phyloP scores from a whole-genome alignment of 306 rosid genomes.

The Rosa multiflora region DNA sequence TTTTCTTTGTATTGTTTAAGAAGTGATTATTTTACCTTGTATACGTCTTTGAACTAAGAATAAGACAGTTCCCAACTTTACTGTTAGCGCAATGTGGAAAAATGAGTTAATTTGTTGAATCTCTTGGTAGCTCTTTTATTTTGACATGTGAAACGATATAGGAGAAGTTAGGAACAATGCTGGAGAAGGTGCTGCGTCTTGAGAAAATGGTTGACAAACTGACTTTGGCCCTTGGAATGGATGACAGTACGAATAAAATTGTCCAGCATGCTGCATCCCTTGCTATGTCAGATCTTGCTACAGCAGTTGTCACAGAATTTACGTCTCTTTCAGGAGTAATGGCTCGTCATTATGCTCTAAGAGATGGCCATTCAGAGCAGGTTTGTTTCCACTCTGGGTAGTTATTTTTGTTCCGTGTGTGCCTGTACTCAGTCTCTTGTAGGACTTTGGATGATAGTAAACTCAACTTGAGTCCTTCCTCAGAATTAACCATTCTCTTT shows the following conservation, averaged over 20 bases:
- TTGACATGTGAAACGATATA: slow-evolving; percentile 38
- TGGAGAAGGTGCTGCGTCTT: slow-evolving; percentile 83
- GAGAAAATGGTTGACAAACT: slow-evolving; percentile 55
- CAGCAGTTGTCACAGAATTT: slow-evolving; percentile 92
- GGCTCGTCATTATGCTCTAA: slow-evolving; percentile 92
- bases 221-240: slow-evolving; percentile 50
- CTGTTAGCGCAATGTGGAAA: not conserved
- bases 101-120: slow-evolving; percentile 10
- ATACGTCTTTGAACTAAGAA: slow-evolving; percentile 1
- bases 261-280: slow-evolving; percentile 79
- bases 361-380: slow-evolving; percentile 90
- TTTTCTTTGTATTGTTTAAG: not conserved
- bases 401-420: slow-evolving; percentile 18
- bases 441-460: not conserved
- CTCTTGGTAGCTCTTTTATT: slow-evolving; percentile 24
- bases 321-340: slow-evolving; percentile 93
- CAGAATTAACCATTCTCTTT: slow-evolving; percentile 21
- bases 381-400: slow-evolving; percentile 37
- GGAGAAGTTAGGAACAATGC: slow-evolving; percentile 96
- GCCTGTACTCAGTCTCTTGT: not conserved
- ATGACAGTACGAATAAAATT: slow-evolving; percentile 45
- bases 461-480: not conserved
- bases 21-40: not conserved
- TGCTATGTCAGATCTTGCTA: slow-evolving; percentile 96
- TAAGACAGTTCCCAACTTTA: not conserved